Evolutionary conservation across 2,329 filamentous ascomycete species (phyloP).

Genomic region (Cercospora zeae-maydis): DNA sequence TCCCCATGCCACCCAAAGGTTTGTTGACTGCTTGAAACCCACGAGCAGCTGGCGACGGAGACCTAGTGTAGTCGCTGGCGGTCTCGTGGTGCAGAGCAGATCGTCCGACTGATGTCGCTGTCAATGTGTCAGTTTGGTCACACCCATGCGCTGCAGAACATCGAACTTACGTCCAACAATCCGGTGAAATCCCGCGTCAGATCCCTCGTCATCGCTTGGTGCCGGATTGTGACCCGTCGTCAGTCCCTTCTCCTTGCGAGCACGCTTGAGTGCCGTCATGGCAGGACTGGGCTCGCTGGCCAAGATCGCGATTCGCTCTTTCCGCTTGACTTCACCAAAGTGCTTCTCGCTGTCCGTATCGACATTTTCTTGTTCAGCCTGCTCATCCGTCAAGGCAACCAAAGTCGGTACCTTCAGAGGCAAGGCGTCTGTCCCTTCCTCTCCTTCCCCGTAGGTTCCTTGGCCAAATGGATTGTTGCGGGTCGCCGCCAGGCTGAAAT

Average conservation of each 20-base stretch:
- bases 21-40: constrained; percentile 41
- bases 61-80: constrained; percentile 48
- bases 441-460: constrained; percentile 45
- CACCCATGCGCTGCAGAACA: neutral
- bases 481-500: constrained; percentile 84
- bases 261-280: constrained; percentile 51
- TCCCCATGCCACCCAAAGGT: constrained; percentile 44
- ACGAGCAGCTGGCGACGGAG: constrained; percentile 38
- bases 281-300: constrained; percentile 70
- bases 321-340: constrained; percentile 70
- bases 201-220: constrained; percentile 34
- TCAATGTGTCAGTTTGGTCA: neutral
- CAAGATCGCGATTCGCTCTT: constrained; percentile 67
- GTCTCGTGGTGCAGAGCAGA: constrained; percentile 27
- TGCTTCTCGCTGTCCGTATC: constrained; percentile 66
- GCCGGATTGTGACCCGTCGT: constrained; percentile 27
- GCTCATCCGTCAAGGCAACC: constrained; percentile 60
- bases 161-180: constrained; percentile 6
- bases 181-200: constrained; percentile 28
- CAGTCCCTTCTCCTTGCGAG: constrained; percentile 46
- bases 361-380: constrained; percentile 67
- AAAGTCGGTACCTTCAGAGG: constrained; percentile 63
- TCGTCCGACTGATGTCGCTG: constrained; percentile 20
- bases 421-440: constrained; percentile 41
- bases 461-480: constrained; percentile 84